Conservation (phyloP, 176 grass and related monocot species). For the Leersia perrieri region DNA sequence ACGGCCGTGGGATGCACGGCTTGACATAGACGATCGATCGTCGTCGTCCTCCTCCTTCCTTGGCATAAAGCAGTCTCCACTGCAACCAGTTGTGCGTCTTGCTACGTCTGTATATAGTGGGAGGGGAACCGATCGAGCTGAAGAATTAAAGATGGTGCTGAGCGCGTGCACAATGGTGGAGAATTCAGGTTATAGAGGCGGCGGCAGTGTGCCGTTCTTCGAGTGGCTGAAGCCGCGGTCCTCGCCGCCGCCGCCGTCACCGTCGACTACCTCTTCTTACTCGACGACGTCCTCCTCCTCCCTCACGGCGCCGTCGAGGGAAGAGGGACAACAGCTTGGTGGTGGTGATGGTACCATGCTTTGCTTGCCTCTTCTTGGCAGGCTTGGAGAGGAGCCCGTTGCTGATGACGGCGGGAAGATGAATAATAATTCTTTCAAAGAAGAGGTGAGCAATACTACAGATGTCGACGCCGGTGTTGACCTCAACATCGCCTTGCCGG, state of each 20-base stretch:
- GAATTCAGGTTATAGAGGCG: neutral
- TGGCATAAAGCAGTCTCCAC: slow-evolving; percentile 28
- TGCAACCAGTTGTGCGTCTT: neutral
- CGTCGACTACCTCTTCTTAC: too few relatives aligned
- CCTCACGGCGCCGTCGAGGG: slow-evolving; percentile 5
- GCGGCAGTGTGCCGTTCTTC: slow-evolving; percentile 36
- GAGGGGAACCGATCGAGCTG: neutral
- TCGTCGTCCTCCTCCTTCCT: neutral
- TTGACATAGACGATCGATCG: slow-evolving; percentile 40
- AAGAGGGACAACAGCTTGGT: neutral
- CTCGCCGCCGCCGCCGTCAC: neutral
- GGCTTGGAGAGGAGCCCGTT: slow-evolving; percentile 44
- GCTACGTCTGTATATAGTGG: neutral
- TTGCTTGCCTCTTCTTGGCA: slow-evolving; percentile 75
- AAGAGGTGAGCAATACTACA: slow-evolving; percentile 11
- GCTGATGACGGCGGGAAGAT: neutral
- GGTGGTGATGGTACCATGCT: neutral
- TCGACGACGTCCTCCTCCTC: neutral
- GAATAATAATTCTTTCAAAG: slow-evolving; percentile 24
- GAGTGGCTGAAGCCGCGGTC: slow-evolving; percentile 55
- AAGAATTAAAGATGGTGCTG: slow-evolving; percentile 42
- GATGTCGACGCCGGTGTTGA: slow-evolving; percentile 39
- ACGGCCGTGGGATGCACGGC: slow-evolving; percentile 34
- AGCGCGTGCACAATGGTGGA: slow-evolving; percentile 52
- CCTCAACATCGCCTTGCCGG: slow-evolving; percentile 62